Percentiles rank a stretch among this genome's conserved stretches.
Evolutionary conservation across 805 yeast genomes (phyloP).

Genomic region (Schwanniomyces sp.): DNA sequence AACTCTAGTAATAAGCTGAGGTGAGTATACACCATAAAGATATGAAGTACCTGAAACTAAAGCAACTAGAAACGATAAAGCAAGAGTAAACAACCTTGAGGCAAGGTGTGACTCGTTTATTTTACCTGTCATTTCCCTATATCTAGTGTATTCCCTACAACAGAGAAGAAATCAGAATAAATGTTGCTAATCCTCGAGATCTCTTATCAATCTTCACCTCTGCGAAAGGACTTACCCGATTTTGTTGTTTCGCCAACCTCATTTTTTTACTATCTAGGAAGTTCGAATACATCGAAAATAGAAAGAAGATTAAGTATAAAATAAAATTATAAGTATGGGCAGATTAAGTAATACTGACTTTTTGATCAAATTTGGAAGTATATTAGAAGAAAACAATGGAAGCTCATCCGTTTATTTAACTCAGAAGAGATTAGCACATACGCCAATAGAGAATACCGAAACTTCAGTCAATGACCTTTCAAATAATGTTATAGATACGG

Average conservation of each 20-base stretch:
- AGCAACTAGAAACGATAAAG: slow-evolving; percentile 46
- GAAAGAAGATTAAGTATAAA: neutral
- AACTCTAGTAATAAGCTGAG: slow-evolving; percentile 60
- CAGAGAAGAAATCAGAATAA: neutral
- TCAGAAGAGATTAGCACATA: slow-evolving; percentile 49
- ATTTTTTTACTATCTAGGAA: neutral
- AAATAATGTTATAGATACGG: slow-evolving; percentile 27
- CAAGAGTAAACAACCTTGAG: slow-evolving; percentile 23
- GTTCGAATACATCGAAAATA: neutral
- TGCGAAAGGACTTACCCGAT: neutral
- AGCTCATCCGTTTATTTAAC: slow-evolving; percentile 58
- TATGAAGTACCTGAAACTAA: slow-evolving; percentile 77
- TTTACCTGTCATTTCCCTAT: neutral
- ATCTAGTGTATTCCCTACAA: neutral
- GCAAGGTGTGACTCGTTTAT: slow-evolving; percentile 1
- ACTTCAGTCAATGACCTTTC: slow-evolving; percentile 30
- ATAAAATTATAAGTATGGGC: slow-evolving; percentile 17
- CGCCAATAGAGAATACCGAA: slow-evolving; percentile 19
- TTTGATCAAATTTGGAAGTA: slow-evolving; percentile 21
- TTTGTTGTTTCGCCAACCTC: neutral
- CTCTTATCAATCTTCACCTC: neutral
- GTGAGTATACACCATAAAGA: slow-evolving; percentile 72
- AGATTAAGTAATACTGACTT: slow-evolving; percentile 33
- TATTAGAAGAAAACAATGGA: slow-evolving; percentile 30
- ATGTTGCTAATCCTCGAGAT: neutral